phyloP scores from a whole-genome alignment of 2,329 filamentous ascomycete genomes.

The Hypoxylon sp. region DNA sequence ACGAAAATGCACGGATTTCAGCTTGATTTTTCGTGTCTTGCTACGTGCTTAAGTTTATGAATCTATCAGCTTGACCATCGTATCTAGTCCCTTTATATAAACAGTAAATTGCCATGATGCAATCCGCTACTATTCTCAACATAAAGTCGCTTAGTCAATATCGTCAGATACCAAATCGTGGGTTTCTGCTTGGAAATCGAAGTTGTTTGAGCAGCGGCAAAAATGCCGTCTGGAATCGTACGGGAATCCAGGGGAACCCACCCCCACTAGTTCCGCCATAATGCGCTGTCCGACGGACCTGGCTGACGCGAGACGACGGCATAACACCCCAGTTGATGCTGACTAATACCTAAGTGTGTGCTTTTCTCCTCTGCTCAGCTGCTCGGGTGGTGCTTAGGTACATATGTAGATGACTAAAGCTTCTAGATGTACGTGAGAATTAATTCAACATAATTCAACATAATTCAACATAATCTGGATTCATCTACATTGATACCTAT shows the following conservation, averaged over 20 bases:
- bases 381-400: no score
- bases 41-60: not conserved
- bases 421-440: not conserved
- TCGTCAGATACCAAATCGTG: not conserved
- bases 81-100: not conserved
- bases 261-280: not conserved
- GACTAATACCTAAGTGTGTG: conserved; percentile 1
- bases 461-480: not conserved
- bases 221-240: not conserved
- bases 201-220: not conserved
- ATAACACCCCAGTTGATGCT: not conserved
- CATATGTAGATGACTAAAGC: not conserved
- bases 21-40: not conserved
- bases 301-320: not conserved
- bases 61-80: no score
- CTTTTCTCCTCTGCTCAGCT: not conserved
- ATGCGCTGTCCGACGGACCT: not conserved
- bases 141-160: not conserved
- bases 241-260: not conserved
- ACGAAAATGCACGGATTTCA: not conserved
- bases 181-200: not conserved
- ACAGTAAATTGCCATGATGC: not conserved
- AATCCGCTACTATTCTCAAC: not conserved
- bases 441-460: not conserved
- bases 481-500: not conserved